Percentiles rank a stretch among this genome's conserved stretches.
Evolutionary conservation across 2,329 filamentous ascomycete genomes (phyloP).

Genomic region (Curvularia hawaiiensis): DNA sequence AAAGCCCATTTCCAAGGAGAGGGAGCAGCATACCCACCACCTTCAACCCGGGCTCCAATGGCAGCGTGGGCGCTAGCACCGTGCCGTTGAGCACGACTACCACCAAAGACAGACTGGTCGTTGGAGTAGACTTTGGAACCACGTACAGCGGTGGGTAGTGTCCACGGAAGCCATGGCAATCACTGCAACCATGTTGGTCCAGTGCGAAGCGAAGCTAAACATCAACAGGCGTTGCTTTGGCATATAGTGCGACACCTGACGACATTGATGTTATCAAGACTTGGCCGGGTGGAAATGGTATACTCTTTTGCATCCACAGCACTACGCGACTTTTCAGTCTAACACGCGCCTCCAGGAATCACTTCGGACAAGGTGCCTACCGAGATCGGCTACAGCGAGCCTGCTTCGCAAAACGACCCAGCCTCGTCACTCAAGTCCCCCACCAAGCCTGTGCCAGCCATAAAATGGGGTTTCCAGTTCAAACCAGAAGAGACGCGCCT

Average conservation of each 20-base stretch:
- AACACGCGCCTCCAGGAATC: conserved; percentile 53
- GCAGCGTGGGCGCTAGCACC: conserved; percentile 22
- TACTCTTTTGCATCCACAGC: background rate
- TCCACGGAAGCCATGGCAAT: background rate
- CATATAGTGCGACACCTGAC: conserved; percentile 76
- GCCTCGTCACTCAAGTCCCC: conserved; percentile 27
- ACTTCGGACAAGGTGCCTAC: conserved; percentile 88
- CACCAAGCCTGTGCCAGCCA: conserved; percentile 29
- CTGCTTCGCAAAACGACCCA: conserved; percentile 18
- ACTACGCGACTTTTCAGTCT: conserved; percentile 6
- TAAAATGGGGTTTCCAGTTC: conserved; percentile 84
- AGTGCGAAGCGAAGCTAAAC: conserved; percentile 18
- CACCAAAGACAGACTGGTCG: conserved; percentile 68
- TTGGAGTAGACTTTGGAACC: conserved; percentile 84
- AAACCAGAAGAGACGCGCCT: conserved; percentile 76
- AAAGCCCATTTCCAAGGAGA: conserved; percentile 27
- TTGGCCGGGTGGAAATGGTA: conserved; percentile 80
- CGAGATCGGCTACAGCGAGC: conserved; percentile 65
- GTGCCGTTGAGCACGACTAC: conserved; percentile 20
- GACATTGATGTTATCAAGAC: conserved; percentile 82
- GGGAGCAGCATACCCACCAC: conserved; percentile 40
- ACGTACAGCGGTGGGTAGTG: conserved; percentile 69
- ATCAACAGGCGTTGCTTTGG: conserved; percentile 65
- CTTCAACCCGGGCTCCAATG: conserved; percentile 38
- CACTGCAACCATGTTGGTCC: background rate